Base-by-base conservation (phyloP, 2,329 filamentous ascomycete genomes). In the Colletotrichum gigasporum region DNA sequence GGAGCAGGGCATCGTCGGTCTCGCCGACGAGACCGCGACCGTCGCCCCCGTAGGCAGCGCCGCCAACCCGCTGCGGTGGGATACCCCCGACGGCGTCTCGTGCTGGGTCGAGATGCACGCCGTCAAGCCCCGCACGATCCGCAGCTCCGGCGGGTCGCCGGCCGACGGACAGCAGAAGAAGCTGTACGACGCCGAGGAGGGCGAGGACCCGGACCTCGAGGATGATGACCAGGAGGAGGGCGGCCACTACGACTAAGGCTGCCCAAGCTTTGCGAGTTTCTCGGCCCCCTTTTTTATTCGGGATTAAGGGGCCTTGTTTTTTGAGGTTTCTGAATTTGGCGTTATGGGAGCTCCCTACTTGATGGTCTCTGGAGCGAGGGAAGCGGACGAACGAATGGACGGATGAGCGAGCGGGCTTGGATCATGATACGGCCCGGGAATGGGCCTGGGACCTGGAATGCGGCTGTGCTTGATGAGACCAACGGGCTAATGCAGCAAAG, bases 61-160 rank as follows among this genome's bases (percentile, higher is more conserved):
- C 5, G 68, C 70, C 18, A 76, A 75, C 58, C 78, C 75, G 5
- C 45, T 74, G 45, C 68, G 75, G 56, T 79, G 77, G 77, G 71
- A 76, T 16, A 71, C 74, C 16, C 68, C 75, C 6, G 76, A 78
- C 20, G 77, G 77, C 4, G 68, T 69, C 41, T 67, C 73, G 9
- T 77, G 74, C 55, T 79, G 77, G 77, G 77, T 79, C 28, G 77
- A 79, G 71, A 63, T 69, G 37, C 77, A 79, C 53, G 65, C 58
- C 12, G 71, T 79, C 18, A 69, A 56, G 56, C 69, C 71, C 4
- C 67, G 64, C 35, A 58, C 63, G 32, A 50, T 71, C 2, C 48
- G 44, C 16, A 16, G 50, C 32, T 35, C 37, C 50, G 16, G 28
- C 22, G 62, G 65, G 51, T 22, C 30, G 30, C 41, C 67, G 18